These are phyloP conservation scores for Acidomyces sp. DNA, from an alignment of 495 filamentous ascomycete genomes.

Conservation along the genomic window DNA sequence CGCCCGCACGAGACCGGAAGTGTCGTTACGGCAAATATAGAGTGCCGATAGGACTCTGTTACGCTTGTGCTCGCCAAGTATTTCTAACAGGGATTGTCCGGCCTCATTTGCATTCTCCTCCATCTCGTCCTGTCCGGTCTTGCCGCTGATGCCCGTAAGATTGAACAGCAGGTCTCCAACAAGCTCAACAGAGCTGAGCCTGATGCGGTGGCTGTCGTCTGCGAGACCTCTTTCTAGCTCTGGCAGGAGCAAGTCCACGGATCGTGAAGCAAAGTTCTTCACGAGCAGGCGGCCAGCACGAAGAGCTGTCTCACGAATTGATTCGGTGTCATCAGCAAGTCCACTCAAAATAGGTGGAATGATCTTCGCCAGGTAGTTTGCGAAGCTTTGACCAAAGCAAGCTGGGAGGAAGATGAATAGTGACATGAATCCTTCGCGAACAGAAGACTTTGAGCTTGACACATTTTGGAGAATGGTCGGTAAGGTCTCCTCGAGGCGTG, in stretches of 20 bases:
- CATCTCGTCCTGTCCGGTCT: constrained; percentile 63
- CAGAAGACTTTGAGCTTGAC: constrained; percentile 73
- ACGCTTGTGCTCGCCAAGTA: constrained; percentile 86
- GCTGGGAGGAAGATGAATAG: constrained; percentile 97
- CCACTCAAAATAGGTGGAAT: constrained; percentile 92
- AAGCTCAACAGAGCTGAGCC: constrained; percentile 92
- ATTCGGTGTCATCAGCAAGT: constrained; percentile 88
- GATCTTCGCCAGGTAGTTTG: constrained; percentile 86
- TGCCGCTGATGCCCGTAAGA: constrained; percentile 84
- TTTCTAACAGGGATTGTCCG: constrained; percentile 78
- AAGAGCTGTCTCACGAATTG: constrained; percentile 85
- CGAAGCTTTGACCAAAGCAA: constrained; percentile 97
- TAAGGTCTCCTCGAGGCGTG: constrained; percentile 84
- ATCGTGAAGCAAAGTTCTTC: constrained; percentile 92
- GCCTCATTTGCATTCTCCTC: constrained; percentile 72
- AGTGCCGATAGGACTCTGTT: constrained; percentile 90
- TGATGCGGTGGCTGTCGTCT: constrained; percentile 90
- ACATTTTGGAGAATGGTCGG: constrained; percentile 96
- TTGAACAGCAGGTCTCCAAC: constrained; percentile 97
- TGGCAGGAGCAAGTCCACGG: constrained; percentile 84
- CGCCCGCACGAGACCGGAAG: constrained; percentile 76
- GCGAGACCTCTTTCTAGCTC: constrained; percentile 91
- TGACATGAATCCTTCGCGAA: constrained; percentile 98
- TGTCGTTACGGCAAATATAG: constrained; percentile 97
- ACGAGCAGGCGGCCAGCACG: constrained; percentile 86